Evolutionary conservation across 495 filamentous ascomycete genomes (phyloP), one percentile per base, ranked within the genome.

Genomic region (Hypoxylon fragiforme): DNA sequence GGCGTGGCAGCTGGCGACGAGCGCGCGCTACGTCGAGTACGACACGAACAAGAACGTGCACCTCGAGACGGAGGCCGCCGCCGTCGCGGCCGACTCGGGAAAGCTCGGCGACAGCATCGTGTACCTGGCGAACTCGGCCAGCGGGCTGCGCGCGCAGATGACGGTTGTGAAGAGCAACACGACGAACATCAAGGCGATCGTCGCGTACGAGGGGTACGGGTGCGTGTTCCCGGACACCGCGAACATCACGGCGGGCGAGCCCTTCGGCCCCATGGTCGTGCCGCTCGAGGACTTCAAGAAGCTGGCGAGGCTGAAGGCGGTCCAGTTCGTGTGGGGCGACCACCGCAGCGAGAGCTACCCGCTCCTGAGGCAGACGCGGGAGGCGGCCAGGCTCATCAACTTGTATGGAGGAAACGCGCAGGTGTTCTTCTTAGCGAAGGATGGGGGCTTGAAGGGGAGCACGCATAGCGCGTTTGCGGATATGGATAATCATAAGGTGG

Each of bases 301-400:
- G 57, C 55, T 79, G 12, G 69, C 74, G 0, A 70, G 62, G 42
- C 26, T 77, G 1, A 54, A 44, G 19, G 69, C 60, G 0, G 67
- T 79, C n/a, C 76, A 79, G 56, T 76, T 75, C 48, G 64, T 79
- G 7, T 79, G 73, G 68, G 75, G 73, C 1, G 76, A 77, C 21
- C 71, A 79, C 44, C 53, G 73, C 13, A 30, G 58, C n/a, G 70
- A 76, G 41, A 63, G 45, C 12, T 69, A 35, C 11, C 41, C 46
- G 1, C 65, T 64, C 26, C 59, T 74, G 7, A 14, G 24, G 35
- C 64, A 77, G 53, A 62, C 65, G 13, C 54, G 67, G 32, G 57
- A 50, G 14, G 63, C 58, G 3, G 74, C 70, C 7, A 60, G 64
- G 41, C 48, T 71, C 18, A 77, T 77, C 35, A 79, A 79, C 57